Base-by-base conservation (phyloP, 2,329 filamentous ascomycete genomes). In the Mollisiaceae sp. region DNA sequence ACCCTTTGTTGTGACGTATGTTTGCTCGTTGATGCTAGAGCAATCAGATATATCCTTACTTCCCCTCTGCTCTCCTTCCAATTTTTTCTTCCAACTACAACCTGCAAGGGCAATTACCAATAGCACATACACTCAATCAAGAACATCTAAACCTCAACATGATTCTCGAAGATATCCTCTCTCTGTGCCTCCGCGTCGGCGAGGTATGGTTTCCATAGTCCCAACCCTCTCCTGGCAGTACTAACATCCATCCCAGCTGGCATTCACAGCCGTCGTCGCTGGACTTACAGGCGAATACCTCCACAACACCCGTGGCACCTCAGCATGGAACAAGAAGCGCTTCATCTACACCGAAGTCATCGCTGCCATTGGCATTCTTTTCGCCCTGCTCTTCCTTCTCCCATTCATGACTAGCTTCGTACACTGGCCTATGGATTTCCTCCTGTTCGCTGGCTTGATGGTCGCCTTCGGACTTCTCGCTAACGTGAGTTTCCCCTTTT, bases 321-420 rank as follows among this genome's bases (percentile, higher is more conserved):
- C 82, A 61, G 77, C 81, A 65, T 88, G 85, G 82, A 79, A 82
- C 20, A 79, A 85, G 45, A 87, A 83, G 41, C 88, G 91, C 64
- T 88, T 89, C 80, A 92, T 94, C 78, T 94, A 92, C 81, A 86
- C 90, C 55, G 86, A 91, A 74, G 86, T 92, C 20, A 83, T 93
- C 45, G 89, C 91, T 2, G 88, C 83, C 22, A 74, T 94, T 20
- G 86, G 88, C 14, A 86, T 93, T 62, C 76, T 94, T 47, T 80
- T 92, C n/a, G 82, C 86, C 5, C 78, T 94, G 32, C 76, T 94
- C 68, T 92, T 90, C 86, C 82, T 93, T 35, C 82, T 94, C 47
- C 91, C 91, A 1, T 91, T 91, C 74, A 85, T 86, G 1, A 80
- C 81, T 59, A 84, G 82, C 56, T 92, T 93, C 77, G 83, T 88